phyloP scores from a whole-genome alignment of 2,329 filamentous ascomycete species.

The Torrubiella hemipterigena region DNA sequence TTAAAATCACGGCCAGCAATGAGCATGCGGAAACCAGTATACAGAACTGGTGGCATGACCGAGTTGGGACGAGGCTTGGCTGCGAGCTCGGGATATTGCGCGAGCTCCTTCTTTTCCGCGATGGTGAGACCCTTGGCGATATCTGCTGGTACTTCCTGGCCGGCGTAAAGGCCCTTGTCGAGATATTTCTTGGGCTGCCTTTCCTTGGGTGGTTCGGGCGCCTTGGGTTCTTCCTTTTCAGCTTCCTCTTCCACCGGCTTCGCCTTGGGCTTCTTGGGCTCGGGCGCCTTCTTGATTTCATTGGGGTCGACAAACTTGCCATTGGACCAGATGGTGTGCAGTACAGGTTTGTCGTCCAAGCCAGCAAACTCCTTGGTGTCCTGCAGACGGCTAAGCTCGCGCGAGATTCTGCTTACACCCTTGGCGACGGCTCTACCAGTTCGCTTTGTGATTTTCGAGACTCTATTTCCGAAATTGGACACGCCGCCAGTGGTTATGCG shows the following conservation, averaged over 20 bases:
- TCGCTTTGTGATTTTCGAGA: constrained; percentile 48
- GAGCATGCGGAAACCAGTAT: constrained; percentile 58
- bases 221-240: constrained; percentile 21
- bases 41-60: constrained; percentile 65
- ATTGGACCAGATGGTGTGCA: constrained; percentile 52
- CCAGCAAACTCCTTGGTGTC: constrained; percentile 51
- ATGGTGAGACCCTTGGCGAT: constrained; percentile 33
- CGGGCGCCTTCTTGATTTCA: constrained; percentile 23
- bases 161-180: constrained; percentile 73
- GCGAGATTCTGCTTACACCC: constrained; percentile 32
- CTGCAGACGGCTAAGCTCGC: constrained; percentile 47
- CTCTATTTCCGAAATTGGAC: constrained; percentile 32
- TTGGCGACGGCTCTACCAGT: constrained; percentile 41
- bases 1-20: constrained; percentile 71
- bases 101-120: constrained; percentile 38
- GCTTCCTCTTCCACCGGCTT: constrained; percentile 15
- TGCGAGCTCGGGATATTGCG: constrained; percentile 32
- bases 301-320: constrained; percentile 46
- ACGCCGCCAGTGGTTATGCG: constrained; percentile 23
- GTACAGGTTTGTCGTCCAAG: constrained; percentile 44
- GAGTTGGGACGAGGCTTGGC: constrained; percentile 38
- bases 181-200: constrained; percentile 63
- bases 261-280: constrained; percentile 23
- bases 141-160: constrained; percentile 51
- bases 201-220: constrained; percentile 25